Evolutionary conservation across 169 alveolate genomes (phyloP), one percentile per base, ranked within the genome.

Genomic region (Miamiensis avidus): DNA sequence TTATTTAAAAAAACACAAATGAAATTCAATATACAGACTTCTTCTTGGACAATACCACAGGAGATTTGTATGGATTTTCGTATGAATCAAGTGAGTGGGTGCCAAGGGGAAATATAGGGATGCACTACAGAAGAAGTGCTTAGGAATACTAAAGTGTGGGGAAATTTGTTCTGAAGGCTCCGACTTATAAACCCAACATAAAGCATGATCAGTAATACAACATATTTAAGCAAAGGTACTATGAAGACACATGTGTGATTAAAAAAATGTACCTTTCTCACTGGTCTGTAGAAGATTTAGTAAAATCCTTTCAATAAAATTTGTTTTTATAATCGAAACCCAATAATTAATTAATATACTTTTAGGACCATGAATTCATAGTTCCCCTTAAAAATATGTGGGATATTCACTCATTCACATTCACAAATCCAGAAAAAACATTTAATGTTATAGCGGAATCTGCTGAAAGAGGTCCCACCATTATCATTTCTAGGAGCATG

Each of bases 71-170:
- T 83, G 30, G 64, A 0, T 93, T 89, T 81, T 77, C 82, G 0
- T 34, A 82, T 28, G 88, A 78, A 74, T 83, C 82, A 1, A 76
- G 87, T 27, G 89, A 90, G 76, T 93, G 96, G 96, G 84, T 75
- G 1, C 93, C 96, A 30, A 84, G 74, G n/a, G 94, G 94, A 25
- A 93, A 93, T 83, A 83, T 86, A 29, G 96, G 96, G 26, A 76
- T 93, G 30, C 96, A 93, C 79, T 82, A 89, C 31, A 77, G 91
- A 69, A 89, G 93, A 76, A 88, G 91, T 31, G 85, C 85, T 16
- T 30, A 33, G 74, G 91, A 87, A 76, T 82, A 74, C 34, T 75
- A 92, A 75, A 77, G 89, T 0, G 32, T 88, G n/a, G 92, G 92
- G 16, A 89, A 86, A 27, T 81, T 81, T 30, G 73, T 74, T 4